A percentile compares a stretch with the other conserved stretches of the same genome.
Conservation (phyloP, 108 stramenopile genomes). For the Fragilaria crotonensis region DNA sequence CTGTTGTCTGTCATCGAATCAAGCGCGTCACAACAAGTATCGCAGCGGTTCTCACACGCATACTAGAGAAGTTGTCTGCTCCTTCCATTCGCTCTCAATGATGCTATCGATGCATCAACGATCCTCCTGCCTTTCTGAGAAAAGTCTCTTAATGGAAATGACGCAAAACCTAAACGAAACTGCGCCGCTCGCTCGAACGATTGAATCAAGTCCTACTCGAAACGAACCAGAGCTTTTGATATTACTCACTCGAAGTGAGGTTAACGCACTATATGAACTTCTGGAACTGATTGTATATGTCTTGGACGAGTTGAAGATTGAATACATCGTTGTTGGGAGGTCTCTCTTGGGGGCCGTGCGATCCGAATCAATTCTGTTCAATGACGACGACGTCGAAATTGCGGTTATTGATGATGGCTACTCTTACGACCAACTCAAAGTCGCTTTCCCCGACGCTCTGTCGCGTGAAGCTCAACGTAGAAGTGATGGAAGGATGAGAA, state of each 20-base stretch:
- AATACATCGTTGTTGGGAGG: constrained; percentile 11
- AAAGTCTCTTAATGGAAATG: background rate
- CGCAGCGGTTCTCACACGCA: background rate
- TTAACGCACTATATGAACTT: constrained; percentile 13
- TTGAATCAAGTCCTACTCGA: background rate
- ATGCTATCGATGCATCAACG: background rate
- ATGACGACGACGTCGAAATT: constrained; percentile 23
- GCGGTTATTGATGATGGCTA: constrained; percentile 12
- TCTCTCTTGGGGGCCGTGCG: constrained; percentile 13
- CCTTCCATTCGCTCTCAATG: background rate
- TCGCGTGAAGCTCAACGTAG: background rate
- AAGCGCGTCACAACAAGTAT: no score
- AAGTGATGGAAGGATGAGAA: background rate
- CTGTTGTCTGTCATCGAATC: background rate
- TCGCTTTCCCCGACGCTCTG: background rate
- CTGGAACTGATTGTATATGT: background rate
- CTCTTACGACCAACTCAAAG: background rate
- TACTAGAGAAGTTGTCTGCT: background rate
- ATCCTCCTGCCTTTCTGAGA: background rate
- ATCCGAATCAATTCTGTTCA: constrained; percentile 14
- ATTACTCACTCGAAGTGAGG: constrained; percentile 4
- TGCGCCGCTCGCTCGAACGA: background rate
- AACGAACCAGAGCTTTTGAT: constrained; percentile 11
- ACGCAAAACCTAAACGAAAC: background rate
- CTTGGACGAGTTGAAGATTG: constrained; percentile 5